Percentiles rank a stretch among this genome's conserved stretches.
Conservation (phyloP, 306 rosid genomes). For the Cicer judaicum region DNA sequence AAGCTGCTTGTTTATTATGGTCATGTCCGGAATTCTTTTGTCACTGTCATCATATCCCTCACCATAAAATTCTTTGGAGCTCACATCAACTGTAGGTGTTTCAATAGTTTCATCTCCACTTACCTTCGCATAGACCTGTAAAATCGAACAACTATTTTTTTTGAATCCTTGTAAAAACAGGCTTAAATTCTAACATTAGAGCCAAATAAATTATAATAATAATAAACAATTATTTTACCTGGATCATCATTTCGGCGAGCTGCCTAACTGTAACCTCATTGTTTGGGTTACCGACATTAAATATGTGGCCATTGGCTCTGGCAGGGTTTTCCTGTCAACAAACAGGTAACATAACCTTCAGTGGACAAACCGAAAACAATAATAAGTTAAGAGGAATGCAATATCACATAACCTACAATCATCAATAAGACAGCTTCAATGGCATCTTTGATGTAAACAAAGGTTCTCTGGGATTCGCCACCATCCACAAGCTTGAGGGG, state of each 20-base stretch:
- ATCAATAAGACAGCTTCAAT: constrained; percentile 94
- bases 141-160: constrained; percentile 12
- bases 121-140: constrained; percentile 87
- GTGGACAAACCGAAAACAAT: constrained; percentile 10
- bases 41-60: constrained; percentile 96
- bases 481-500: constrained; percentile 99
- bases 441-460: constrained; percentile 93
- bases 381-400: constrained; percentile 9
- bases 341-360: constrained; percentile 25
- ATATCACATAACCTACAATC: constrained; percentile 69
- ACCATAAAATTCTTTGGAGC: constrained; percentile 92
- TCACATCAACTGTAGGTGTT: constrained; percentile 75
- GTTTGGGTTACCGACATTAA: constrained; percentile 96
- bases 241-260: constrained; percentile 97
- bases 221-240: constrained; percentile 54
- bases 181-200: neutral
- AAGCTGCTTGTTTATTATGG: constrained; percentile 88
- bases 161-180: constrained; percentile 16
- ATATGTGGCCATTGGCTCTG: constrained; percentile 89
- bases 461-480: constrained; percentile 95
- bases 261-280: constrained; percentile 97
- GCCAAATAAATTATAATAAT: neutral
- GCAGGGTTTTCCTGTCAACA: constrained; percentile 87
- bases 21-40: constrained; percentile 98
- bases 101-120: constrained; percentile 72